Conservation (phyloP, 2,329 filamentous ascomycete genomes). For the Lachnellula subtilissima region DNA sequence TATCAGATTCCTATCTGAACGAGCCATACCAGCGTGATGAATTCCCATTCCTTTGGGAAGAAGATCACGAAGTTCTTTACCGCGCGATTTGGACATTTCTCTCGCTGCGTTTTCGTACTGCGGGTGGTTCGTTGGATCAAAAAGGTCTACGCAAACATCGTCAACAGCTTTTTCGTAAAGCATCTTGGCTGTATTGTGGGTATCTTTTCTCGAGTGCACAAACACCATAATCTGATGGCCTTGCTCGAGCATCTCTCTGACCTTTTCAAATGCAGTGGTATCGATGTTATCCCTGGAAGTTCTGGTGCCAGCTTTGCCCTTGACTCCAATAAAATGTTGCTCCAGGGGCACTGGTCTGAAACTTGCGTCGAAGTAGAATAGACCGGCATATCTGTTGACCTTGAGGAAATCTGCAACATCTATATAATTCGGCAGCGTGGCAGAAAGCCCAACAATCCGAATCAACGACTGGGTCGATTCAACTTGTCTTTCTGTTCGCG, state of each 20-base stretch:
- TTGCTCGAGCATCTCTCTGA: slow-evolving; percentile 81
- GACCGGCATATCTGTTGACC: slow-evolving; percentile 84
- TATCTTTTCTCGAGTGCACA: slow-evolving; percentile 94
- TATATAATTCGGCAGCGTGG: slow-evolving; percentile 91
- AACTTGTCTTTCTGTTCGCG: slow-evolving; percentile 89
- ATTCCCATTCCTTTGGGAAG: slow-evolving; percentile 88
- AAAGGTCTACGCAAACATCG: slow-evolving; percentile 71
- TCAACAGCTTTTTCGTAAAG: slow-evolving; percentile 83
- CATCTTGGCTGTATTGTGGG: slow-evolving; percentile 79
- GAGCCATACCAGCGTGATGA: slow-evolving; percentile 94
- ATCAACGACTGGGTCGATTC: slow-evolving; percentile 98
- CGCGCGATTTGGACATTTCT: slow-evolving; percentile 81
- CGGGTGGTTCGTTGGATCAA: slow-evolving; percentile 75
- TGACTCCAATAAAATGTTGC: slow-evolving; percentile 95
- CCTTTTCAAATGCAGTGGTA: slow-evolving; percentile 84
- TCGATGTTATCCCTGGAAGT: slow-evolving; percentile 87
- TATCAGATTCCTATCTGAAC: slow-evolving; percentile 91
- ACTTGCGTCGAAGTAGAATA: slow-evolving; percentile 96
- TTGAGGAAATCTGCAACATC: slow-evolving; percentile 97
- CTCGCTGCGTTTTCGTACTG: slow-evolving; percentile 73
- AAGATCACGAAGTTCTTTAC: slow-evolving; percentile 81
- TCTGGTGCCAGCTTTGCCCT: slow-evolving; percentile 79
- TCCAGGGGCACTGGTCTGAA: slow-evolving; percentile 95
- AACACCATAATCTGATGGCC: slow-evolving; percentile 99
- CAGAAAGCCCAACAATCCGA: slow-evolving; percentile 90